phyloP scores from a whole-genome alignment of 345 rosid genomes.

The Bruguiera gymnorhiza region DNA sequence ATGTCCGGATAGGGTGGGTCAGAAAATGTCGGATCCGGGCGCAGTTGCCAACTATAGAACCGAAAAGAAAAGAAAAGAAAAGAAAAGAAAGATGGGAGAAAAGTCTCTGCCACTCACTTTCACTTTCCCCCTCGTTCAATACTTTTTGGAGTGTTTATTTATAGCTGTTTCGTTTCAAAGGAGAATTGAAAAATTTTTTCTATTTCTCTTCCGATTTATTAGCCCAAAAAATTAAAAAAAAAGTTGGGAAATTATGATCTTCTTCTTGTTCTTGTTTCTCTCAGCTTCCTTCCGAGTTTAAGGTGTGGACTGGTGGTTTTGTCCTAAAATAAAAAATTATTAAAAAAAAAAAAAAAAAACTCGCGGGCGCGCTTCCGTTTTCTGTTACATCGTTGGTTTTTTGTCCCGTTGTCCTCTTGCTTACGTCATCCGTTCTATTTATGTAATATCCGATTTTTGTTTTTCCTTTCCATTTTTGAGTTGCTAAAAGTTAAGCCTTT shows the following conservation, averaged over 20 bases:
- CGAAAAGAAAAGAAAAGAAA: too few species aligned
- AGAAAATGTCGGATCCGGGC: conserved; percentile 38
- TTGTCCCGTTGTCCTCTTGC: not conserved
- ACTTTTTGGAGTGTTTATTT: too few species aligned
- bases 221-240: not conserved
- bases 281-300: not conserved
- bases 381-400: not conserved
- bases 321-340: not conserved
- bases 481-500: not conserved
- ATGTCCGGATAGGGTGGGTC: conserved; percentile 18
- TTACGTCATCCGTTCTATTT: not conserved
- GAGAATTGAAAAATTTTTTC: too few species aligned
- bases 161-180: too few species aligned
- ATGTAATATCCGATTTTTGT: not conserved
- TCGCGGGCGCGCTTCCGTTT: not conserved
- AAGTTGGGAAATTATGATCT: not conserved
- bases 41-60: not conserved
- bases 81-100: too few species aligned
- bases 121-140: too few species aligned
- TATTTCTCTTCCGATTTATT: too few species aligned
- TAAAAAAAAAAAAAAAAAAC: not conserved
- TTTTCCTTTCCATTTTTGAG: not conserved
- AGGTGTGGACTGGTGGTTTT: not conserved
- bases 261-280: not conserved
- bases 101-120: too few species aligned